Percentiles rank a stretch among this genome's conserved stretches.
Conservation (phyloP, 352 stramenopile species). For the Globisporangium sylvaticum region DNA sequence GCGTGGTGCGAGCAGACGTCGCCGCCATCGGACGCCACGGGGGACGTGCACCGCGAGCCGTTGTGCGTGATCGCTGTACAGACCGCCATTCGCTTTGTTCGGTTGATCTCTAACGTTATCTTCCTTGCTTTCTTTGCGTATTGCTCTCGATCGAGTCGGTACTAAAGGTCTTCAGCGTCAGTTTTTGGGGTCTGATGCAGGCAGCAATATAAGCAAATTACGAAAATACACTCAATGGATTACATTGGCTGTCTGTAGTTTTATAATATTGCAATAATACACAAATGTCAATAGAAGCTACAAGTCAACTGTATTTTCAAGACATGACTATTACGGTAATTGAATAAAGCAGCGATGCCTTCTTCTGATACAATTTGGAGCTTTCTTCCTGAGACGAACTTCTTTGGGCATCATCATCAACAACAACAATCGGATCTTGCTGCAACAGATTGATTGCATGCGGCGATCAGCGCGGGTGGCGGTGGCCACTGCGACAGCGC, state of each 20-base stretch:
- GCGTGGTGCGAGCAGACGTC: constrained; percentile 74
- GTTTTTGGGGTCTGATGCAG: neutral
- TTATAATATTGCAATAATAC: neutral
- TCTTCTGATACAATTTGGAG: neutral
- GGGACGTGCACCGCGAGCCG: constrained; percentile 55
- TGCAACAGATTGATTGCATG: neutral
- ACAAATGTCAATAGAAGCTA: no score
- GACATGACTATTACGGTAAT: neutral
- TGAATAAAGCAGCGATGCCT: neutral
- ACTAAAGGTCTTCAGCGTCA: neutral
- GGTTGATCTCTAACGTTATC: neutral
- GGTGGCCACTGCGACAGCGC: neutral
- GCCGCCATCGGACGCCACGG: constrained; percentile 28
- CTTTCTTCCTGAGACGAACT: neutral
- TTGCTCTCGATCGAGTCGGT: constrained; percentile 4
- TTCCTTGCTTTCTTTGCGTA: neutral
- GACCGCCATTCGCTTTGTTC: constrained; percentile 11
- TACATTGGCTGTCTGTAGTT: neutral
- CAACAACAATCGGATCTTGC: neutral
- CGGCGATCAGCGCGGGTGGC: constrained; percentile 5
- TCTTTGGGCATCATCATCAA: neutral
- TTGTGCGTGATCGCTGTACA: constrained; percentile 62
- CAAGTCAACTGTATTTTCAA: no score
- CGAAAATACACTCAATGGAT: neutral
- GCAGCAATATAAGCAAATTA: neutral